Base-by-base conservation (phyloP, 2,329 filamentous ascomycete genomes). In the Claviceps sp. region DNA sequence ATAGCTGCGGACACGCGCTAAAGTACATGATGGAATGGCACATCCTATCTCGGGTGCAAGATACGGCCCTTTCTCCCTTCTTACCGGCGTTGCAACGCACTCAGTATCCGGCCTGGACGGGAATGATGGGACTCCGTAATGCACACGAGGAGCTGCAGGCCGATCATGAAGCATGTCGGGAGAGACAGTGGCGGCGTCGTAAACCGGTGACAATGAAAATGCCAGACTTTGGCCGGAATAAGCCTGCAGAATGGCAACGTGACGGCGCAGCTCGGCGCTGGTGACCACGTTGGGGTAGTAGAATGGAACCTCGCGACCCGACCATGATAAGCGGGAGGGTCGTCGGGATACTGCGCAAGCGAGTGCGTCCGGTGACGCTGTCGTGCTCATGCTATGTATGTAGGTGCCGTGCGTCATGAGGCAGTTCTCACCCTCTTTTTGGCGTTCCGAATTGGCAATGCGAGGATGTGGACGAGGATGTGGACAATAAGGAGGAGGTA, bases 341-440 rank as follows among this genome's bases (percentile, higher is more conserved):
- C 34, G 14, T 37, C 18, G 14, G 20, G 20, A 24, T 43, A 24
- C 8, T 11, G 7, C 18, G 41, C 16, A 16, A 30, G 47, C 16
- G 24, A 46, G 26, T 24, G 50, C 22, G 26, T 47, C 50, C 37
- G 43, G 50, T 51, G 37, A 47, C 26, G 37, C 34, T 51, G 50
- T 9, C 38, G 37, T 51, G 50, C 22, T 41, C 34, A 34, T 42
- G 30, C 13, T 16, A 34, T 34, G 26, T 22, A 22, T 24, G 24
- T 34, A 18, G 40, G 14, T 18, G 30, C 5, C 40, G 18, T 44
- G 22, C 8, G n/a, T 14, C 26, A 20, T 20, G 5, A 47, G 24
- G 16, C 6, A 3, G 5, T n/a, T 11, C 30, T 30, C 8, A 34
- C 9, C 30, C 24, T 40, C 9, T 38, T 22, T 37, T 37, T 38